Evolutionary conservation across 352 stramenopile genomes (phyloP), one percentile per base, ranked within the genome.

Genomic region (Phytophthora cryptogea): DNA sequence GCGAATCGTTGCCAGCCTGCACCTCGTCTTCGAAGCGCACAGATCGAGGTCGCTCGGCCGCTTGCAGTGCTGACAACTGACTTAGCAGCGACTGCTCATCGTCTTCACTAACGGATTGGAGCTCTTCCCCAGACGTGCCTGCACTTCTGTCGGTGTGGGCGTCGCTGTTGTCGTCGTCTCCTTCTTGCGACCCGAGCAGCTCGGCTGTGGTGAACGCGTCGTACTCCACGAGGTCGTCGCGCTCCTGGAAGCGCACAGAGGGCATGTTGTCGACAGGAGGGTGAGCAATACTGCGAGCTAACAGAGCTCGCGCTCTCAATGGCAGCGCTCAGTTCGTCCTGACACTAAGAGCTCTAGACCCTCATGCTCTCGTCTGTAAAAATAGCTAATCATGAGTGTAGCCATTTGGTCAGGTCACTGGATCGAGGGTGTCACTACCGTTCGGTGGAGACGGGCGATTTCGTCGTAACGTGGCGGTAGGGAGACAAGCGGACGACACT

Each of bases 381-480:
- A 67, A 67, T 67, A 67, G 43, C 36, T n/a, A 45, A 48, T 59
- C 37, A 50, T 7, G 36, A 51, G 20, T 56, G 59, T 58, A 58
- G 52, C 59, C 59, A 66, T 55, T n/a, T 55, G 8, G 53, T 52
- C 30, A 32, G 17, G 37, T 43, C 36, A 56, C 8, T 54, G 28
- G 20, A 4, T 9, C 1, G 23, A 39, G 41, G 39, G 14, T 40
- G 43, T 55, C 58, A 43, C 14, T 66, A 44, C 16, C 27, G n/a
- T 61, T 66, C 58, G 58, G 43, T 66, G 58, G 50, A 61, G 58
- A 61, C 27, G 57, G 47, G 23, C 23, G 20, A 5, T 26, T 8
- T 47, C 41, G 41, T 47, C 41, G 20, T 9, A 8, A 42, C 54
- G 37, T 43, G 27, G 44, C 40, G 10, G 39, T 26, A 40, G 10